Percentiles rank a stretch among this genome's conserved stretches.
Conservation (phyloP, 2,329 filamentous ascomycete genomes). For the Aspergillus ochraceoroseus region DNA sequence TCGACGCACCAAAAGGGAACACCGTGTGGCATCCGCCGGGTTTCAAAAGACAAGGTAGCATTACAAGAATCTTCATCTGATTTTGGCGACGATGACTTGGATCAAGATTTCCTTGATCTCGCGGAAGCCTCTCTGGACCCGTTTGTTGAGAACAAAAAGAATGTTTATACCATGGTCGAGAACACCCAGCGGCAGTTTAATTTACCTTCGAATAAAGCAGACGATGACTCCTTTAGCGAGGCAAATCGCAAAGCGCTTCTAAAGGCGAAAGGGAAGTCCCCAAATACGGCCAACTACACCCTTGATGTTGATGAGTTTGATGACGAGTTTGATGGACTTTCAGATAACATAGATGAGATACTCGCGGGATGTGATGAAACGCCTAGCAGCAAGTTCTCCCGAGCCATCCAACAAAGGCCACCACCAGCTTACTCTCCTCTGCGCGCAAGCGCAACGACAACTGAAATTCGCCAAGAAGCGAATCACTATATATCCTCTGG, state of each 20-base stretch:
- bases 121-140: conserved; percentile 34
- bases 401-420: conserved; percentile 11
- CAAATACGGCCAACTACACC: conserved; percentile 5
- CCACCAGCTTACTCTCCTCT: conserved; percentile 18
- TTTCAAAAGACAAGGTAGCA: conserved; percentile 3
- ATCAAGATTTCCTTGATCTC: conserved; percentile 44
- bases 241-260: not conserved
- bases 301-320: conserved; percentile 56
- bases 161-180: not conserved
- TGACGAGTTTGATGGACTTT: conserved; percentile 61
- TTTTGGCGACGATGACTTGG: conserved; percentile 47
- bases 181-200: not conserved
- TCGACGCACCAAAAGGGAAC: conserved; percentile 5
- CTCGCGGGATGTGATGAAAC: conserved; percentile 53
- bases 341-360: conserved; percentile 55
- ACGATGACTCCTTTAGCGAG: not conserved
- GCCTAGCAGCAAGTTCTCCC: conserved; percentile 16
- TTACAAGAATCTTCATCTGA: conserved; percentile 38
- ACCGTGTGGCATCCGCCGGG: not conserved
- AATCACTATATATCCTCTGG: conserved; percentile 46
- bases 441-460: not conserved
- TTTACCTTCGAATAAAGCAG: not conserved
- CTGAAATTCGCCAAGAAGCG: conserved; percentile 7
- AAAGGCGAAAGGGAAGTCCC: not conserved
- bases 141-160: conserved; percentile 20